A percentile compares a stretch with the other conserved stretches of the same genome.
Evolutionary conservation across 2,329 filamentous ascomycete species (phyloP).

Genomic region (Fusarium sp.): DNA sequence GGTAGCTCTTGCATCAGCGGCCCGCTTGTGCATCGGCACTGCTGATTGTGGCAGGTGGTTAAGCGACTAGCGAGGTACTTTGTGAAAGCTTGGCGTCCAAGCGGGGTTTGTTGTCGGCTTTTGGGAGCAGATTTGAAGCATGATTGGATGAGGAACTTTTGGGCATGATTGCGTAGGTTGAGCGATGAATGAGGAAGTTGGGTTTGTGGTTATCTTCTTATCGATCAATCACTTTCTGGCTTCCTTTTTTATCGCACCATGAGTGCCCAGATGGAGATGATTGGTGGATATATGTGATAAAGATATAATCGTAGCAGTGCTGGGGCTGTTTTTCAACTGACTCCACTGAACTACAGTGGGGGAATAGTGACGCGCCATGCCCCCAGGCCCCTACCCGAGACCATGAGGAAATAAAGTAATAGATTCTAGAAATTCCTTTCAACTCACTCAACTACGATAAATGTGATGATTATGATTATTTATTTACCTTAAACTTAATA

Average conservation of each 20-base stretch:
- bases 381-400: no score
- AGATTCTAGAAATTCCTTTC: not conserved
- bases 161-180: not conserved
- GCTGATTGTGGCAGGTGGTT: slow-evolving; percentile 32
- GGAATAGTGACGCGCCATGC: no score
- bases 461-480: not conserved
- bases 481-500: no score
- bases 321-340: not conserved
- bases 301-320: not conserved
- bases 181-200: not conserved
- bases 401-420: not conserved
- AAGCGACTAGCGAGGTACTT: slow-evolving; percentile 19
- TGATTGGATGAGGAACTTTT: slow-evolving; percentile 3
- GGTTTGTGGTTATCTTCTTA: not conserved
- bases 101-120: slow-evolving; percentile 22
- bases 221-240: not conserved
- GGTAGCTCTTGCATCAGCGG: slow-evolving; percentile 19
- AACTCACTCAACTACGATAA: not conserved
- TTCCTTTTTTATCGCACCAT: not conserved
- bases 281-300: not conserved
- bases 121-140: not conserved
- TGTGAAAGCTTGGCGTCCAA: slow-evolving; percentile 27
- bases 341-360: not conserved
- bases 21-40: slow-evolving; percentile 33
- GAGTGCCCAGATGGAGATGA: rapidly evolving